A percentile compares a stretch with the other conserved stretches of the same genome.
phyloP scores from a whole-genome alignment of 345 rosid genomes.

The Eucalyptus shirleyi region DNA sequence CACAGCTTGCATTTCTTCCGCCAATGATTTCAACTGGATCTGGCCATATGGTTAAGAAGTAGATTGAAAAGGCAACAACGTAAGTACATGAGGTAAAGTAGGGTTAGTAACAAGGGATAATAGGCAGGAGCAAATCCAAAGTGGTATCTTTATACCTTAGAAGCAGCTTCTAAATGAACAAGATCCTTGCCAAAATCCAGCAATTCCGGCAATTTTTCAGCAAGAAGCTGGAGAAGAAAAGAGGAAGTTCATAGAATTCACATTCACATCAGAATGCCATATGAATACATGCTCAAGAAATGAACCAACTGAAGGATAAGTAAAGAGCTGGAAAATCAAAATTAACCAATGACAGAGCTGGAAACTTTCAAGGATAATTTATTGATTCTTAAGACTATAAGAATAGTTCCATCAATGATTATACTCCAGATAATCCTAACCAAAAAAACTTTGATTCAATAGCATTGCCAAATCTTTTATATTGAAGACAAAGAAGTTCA shows the following conservation, averaged over 20 bases:
- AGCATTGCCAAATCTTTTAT: not conserved
- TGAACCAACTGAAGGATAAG: not conserved
- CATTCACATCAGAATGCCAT: not conserved
- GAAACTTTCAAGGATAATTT: not conserved
- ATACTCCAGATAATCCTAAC: not conserved
- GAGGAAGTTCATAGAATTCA: not conserved
- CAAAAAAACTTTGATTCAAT: not conserved
- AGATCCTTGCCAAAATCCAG: slow-evolving; percentile 89
- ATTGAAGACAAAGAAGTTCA: not conserved
- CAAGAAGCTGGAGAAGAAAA: slow-evolving; percentile 48
- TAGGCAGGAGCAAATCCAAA: not conserved
- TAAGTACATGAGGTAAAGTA: not conserved
- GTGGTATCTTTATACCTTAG: slow-evolving; percentile 46
- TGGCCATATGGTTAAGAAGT: slow-evolving; percentile 1
- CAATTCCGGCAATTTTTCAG: slow-evolving; percentile 91
- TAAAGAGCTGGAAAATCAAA: not conserved
- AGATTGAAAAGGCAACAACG: not conserved
- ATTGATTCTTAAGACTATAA: not conserved
- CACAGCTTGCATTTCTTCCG: slow-evolving; percentile 99
- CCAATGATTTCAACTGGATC: slow-evolving; percentile 92
- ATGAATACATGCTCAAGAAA: not conserved
- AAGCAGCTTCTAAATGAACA: slow-evolving; percentile 85
- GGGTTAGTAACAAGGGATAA: not conserved
- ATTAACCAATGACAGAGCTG: not conserved
- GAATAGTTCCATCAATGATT: not conserved